Base-by-base conservation (phyloP, 1,284 basidiomycete species). In the Calocybe gambosa region DNA sequence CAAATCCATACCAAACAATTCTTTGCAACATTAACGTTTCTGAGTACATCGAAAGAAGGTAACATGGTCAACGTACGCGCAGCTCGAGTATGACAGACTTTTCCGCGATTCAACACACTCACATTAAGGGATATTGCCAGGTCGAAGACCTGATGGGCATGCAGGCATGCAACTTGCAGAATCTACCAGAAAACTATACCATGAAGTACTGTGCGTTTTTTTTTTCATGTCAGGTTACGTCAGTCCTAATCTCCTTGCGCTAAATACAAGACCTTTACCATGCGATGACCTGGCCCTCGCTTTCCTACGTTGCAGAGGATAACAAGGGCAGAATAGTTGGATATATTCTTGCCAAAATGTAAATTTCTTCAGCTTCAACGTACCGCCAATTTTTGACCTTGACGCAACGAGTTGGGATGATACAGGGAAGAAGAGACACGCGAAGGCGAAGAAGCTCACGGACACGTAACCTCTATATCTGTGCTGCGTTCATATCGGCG, bases 261-360 rank as follows among this genome's bases (percentile, higher is more conserved):
- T 15, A 18, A 21, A 31, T 3, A 26, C 26, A 29, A 97, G 94
- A 97, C 66, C 73, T 98, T 46, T 98, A 97, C 66, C 96, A 99
- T 65, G 82, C 85, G 3, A 74, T 97, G 65, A 93, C 93, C 21
- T 99, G 96, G 96, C 95, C 95, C 1, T 85, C 91, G 47, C 75
- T 99, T 26, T 96, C 93, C 1, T 98, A 92, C 59, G 95, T 99
- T 10, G 95, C 95, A 3, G 93, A 96, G 65, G 94, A 97, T 61
- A 82, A 87, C 55, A 85, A 91, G 59, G 93, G 93, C 3, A 80
- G 92, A 47, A 86, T 98, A 51, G 94, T 98, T 3, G 95, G 95
- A 33, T 98, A 99, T 65, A 97, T 98, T 51, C 74, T 98, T 21
- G 95, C 92, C 15, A 98, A 98, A 71, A 98, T 99, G 95, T 93